Percentiles rank a stretch among this genome's conserved stretches.
phyloP scores from a whole-genome alignment of 2,329 filamentous ascomycete species.

The Clonostachys chloroleuca region DNA sequence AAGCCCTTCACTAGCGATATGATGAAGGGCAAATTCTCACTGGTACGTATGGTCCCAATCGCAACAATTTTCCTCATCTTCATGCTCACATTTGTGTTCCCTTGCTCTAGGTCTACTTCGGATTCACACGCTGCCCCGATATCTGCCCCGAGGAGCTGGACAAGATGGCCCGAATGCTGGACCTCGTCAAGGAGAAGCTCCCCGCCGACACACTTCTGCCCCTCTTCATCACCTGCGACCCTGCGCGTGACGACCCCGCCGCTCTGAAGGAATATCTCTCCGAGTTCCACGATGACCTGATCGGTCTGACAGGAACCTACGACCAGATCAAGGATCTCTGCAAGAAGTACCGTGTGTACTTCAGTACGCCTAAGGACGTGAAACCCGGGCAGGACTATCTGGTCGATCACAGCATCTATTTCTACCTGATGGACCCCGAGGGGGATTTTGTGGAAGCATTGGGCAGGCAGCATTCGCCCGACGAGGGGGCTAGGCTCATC shows the following conservation, averaged over 20 bases:
- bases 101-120: slow-evolving; percentile 77
- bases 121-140: slow-evolving; percentile 96
- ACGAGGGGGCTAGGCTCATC: slow-evolving; percentile 80
- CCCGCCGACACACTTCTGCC: slow-evolving; percentile 55
- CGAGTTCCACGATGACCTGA: slow-evolving; percentile 84
- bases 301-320: slow-evolving; percentile 90
- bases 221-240: slow-evolving; percentile 94
- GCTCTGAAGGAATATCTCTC: slow-evolving; percentile 80
- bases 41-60: slow-evolving; percentile 46
- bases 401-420: slow-evolving; percentile 99
- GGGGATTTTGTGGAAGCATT: slow-evolving; percentile 98
- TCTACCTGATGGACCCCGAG: slow-evolving; percentile 98
- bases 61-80: slow-evolving; percentile 4
- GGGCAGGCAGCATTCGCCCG: slow-evolving; percentile 88
- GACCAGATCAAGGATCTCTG: slow-evolving; percentile 91
- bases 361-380: slow-evolving; percentile 84
- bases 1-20: slow-evolving; percentile 72
- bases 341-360: slow-evolving; percentile 96
- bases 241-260: slow-evolving; percentile 80
- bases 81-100: background rate
- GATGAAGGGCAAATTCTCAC: slow-evolving; percentile 79
- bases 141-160: slow-evolving; percentile 99
- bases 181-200: slow-evolving; percentile 54
- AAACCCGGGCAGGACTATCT: slow-evolving; percentile 94
- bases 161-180: slow-evolving; percentile 97